Evolutionary conservation across 169 alveolate species (phyloP).

Genomic region (Plasmodium cynomolgi): DNA sequence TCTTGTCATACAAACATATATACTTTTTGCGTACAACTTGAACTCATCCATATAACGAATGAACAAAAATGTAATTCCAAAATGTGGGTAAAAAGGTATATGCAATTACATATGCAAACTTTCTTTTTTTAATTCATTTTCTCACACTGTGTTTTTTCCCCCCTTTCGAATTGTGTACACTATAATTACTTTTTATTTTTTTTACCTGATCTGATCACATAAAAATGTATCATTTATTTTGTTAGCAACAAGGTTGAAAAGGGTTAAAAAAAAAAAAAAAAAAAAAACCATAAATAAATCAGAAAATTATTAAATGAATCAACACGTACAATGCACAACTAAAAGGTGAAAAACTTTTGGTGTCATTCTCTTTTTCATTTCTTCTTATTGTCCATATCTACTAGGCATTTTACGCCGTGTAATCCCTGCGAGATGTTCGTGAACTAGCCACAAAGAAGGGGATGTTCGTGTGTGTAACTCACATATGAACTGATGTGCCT

Average conservation of each 20-base stretch:
- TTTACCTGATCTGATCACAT: not conserved
- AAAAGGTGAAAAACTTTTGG: not conserved
- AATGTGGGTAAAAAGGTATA: not conserved
- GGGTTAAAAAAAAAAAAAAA: not conserved
- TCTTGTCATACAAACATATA: not conserved
- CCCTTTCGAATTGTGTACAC: not conserved
- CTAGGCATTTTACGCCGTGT: constrained; percentile 57
- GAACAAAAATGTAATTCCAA: not conserved
- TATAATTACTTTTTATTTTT: not conserved
- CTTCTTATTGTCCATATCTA: constrained; percentile 43
- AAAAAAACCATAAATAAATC: not conserved
- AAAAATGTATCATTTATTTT: not conserved
- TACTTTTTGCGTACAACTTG: not conserved
- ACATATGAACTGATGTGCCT: not conserved
- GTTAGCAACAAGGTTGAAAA: not conserved
- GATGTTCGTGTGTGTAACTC: not conserved
- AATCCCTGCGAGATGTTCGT: constrained; percentile 74
- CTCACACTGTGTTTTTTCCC: not conserved
- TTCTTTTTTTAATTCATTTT: not conserved
- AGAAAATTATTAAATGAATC: constrained; percentile 6
- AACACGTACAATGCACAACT: not conserved
- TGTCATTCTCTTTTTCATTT: not conserved
- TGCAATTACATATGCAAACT: not conserved
- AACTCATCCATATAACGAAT: not conserved
- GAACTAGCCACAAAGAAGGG: constrained; percentile 34